Evolutionary conservation across 768 basidiomycete genomes (phyloP), one percentile per base, ranked within the genome.

Genomic region (Amanita jacksonii): DNA sequence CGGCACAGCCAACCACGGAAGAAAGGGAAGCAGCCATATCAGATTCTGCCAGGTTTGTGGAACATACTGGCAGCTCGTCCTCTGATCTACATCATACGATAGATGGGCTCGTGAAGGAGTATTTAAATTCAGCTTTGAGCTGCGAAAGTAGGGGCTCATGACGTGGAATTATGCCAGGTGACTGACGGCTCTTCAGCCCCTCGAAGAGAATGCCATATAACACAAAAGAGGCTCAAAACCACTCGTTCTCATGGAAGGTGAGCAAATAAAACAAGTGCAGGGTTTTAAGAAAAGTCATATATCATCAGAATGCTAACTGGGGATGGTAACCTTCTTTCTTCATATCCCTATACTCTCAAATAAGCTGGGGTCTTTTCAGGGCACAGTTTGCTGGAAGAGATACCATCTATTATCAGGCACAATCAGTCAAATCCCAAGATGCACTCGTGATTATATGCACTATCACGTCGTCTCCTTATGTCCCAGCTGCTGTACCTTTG

Each of bases 61-160:
- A 41, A 27, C 39, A 18, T 5, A 35, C n/a, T 7, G 19, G 15
- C 27, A 18, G 4, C 28, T 1, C 9, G 34, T 30, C 5, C 8
- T 6, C 23, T 28, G n/a, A n/a, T n/a, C n/a, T n/a, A n/a, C n/a
- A n/a, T 27, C 15, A 1, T 27, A 33, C 40, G 40, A 27, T 46
- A 89, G 84, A 65, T 92, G 88, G 88, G 62, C 73, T n/a, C 75
- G 89, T 12, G 83, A 88, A 46, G 88, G 88, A 1, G 63, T 82
- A n/a, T 91, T 77, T 64, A 87, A 80, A 54, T 92, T 91, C 59
- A 78, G 73, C 48, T 90, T 92, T 52, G 88, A 90, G 55, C 66
- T 91, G 51, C 74, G 77, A 55, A 83, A 76, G 85, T 80, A 51
- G 51, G 53, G 31, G 30, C 27, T 18, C 39, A 19, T 38, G 4